Evolutionary conservation across 2,329 filamentous ascomycete species (phyloP).

Genomic region (Macrophomina phaseolina): DNA sequence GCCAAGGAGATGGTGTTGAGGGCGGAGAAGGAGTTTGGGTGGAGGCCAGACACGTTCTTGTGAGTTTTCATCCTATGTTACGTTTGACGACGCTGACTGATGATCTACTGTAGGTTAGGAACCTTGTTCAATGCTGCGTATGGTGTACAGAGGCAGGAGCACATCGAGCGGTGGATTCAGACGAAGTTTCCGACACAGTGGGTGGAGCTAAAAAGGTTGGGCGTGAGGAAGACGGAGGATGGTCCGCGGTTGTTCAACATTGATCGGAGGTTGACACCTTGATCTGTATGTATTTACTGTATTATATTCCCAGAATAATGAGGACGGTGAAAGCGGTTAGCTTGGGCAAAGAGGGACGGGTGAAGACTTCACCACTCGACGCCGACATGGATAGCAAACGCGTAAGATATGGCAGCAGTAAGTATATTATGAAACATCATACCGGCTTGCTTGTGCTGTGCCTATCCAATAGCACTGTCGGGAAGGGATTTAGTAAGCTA

Average conservation of each 20-base stretch:
- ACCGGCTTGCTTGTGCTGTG: no score
- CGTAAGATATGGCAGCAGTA: no score
- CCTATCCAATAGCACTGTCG: no score
- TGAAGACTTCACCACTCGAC: no score
- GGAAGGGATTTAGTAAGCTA: no score
- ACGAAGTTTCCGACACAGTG: slow-evolving; percentile 71
- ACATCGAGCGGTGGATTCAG: slow-evolving; percentile 77
- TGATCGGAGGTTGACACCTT: slow-evolving; percentile 31
- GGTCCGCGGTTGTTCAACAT: slow-evolving; percentile 35
- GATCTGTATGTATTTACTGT: background rate
- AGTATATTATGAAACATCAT: no score
- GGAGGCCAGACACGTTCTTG: slow-evolving; percentile 72
- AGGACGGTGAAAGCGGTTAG: no score
- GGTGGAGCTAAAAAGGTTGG: slow-evolving; percentile 66
- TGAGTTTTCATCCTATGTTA: slow-evolving; percentile 55
- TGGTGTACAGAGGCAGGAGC: slow-evolving; percentile 67
- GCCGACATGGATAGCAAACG: no score
- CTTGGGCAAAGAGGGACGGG: no score
- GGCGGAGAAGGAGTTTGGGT: slow-evolving; percentile 70
- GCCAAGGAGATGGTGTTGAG: slow-evolving; percentile 69
- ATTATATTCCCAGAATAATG: no score
- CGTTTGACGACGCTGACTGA: slow-evolving; percentile 25
- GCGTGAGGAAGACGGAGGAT: slow-evolving; percentile 35
- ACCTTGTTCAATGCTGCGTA: slow-evolving; percentile 77
- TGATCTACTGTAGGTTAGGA: slow-evolving; percentile 63